Evolutionary conservation across 352 stramenopile species (phyloP), one percentile per base, ranked within the genome.

Genomic region (Globisporangium barbulae): DNA sequence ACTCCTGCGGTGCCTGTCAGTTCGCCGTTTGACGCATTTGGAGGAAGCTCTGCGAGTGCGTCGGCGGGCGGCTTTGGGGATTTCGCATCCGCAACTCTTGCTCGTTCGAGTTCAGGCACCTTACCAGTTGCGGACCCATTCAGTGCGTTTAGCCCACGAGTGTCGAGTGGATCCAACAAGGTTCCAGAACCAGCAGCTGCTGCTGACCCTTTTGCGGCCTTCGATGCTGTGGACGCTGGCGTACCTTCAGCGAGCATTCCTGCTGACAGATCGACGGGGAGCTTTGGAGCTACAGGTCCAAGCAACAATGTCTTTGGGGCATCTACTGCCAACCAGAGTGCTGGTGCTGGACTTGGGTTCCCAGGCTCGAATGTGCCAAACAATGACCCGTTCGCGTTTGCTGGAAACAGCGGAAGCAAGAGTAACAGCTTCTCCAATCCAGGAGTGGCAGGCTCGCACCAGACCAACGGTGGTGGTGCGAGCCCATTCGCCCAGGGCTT

Each of bases 121-220:
- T 7, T 47, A 25, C n/a, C 59, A 22, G 31, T 30, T 63, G 39
- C 58, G 7, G 49, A 73, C 52, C 68, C 63, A 33, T 73, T 79
- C 30, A 50, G 50, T 35, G 64, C 67, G 17, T 72, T 76, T 33
- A 73, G 64, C 37, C 54, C 57, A 10, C 60, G 61, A 28, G 56
- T 65, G 42, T 64, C 59, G 19, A 74, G 57, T 25, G 67, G 59
- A 22, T 62, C 44, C 57, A 64, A 39, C 17, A 48, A 65, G 15
- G 25, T 37, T 30, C 28, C 52, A 59, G 39, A 53, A 8, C 47
- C 57, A 15, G 56, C 59, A 35, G 60, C 63, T 42, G 25, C 67
- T 53, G 31, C 47, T 28, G 77, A 93, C 64, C 80, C 75, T 41
- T 93, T 93, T 64, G 66, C 78, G 28, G 85, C 83, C 42, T 93